Base-by-base conservation (phyloP, 2,329 filamentous ascomycete genomes). In the Chaetomiaceae sp. region DNA sequence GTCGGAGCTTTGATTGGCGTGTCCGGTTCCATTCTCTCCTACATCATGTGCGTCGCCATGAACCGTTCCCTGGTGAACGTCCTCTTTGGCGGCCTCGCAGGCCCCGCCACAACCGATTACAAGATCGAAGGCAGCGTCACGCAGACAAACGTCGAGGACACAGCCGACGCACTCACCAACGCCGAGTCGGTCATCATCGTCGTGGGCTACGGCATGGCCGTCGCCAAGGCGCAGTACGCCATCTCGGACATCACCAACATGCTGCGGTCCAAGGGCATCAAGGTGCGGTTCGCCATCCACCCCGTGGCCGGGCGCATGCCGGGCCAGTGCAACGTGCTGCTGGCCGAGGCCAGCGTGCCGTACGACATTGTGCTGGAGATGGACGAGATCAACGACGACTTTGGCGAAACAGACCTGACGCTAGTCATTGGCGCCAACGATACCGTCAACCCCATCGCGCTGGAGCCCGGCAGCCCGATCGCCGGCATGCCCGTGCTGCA, bases 301-400 rank as follows among this genome's bases (percentile, higher is more conserved):
- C 89, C 89, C 0, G 89, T 95, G 23, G 90, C 90, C 0, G 90
- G 90, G 10, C 82, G 90, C 27, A 95, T 96, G 90, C 90, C 90
- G 0, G 90, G 90, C 0, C 90, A 95, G 69, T 95, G 89, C 71
- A 95, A 96, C 63, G 89, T 95, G 4, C 75, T 96, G 2, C 81
- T 95, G 13, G 90, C 90, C 0, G 90, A 96, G 67, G 90, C 90
- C 1, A 85, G 80, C 30, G 90, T 95, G 25, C 89, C 89, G 3
- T 95, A 95, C 62, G 90, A 96, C 61, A 92, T 95, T 50, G 89
- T 95, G 23, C 77, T 95, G 40, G 89, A 96, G 70, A 95, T 95
- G 89, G 90, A 95, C 60, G 90, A 96, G 73, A 95, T 95, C 71
- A 96, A 95, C 67, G 89, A 95, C 56, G 89, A 95, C 62, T 96